Evolutionary conservation across 2,329 filamentous ascomycete species (phyloP).

Genomic region (Aspergillus ibericus): DNA sequence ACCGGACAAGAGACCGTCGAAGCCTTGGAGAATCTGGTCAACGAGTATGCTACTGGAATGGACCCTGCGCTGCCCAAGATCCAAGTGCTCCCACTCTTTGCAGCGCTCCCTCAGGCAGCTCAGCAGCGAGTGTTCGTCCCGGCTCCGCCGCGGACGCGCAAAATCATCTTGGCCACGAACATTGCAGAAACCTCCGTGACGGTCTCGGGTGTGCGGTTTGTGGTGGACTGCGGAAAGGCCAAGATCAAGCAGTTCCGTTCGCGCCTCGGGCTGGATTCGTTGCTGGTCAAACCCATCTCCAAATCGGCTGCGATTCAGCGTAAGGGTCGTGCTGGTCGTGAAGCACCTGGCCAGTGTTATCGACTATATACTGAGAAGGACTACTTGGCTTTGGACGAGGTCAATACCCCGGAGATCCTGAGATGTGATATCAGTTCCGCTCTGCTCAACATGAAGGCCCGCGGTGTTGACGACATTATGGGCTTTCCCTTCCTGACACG

Average conservation of each 20-base stretch:
- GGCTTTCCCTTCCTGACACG: conserved; percentile 82
- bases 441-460: conserved; percentile 88
- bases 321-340: conserved; percentile 87
- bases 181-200: conserved; percentile 99
- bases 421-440: conserved; percentile 85
- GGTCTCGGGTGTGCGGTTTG: conserved; percentile 85
- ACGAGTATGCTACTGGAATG: conserved; percentile 73
- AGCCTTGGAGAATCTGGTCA: conserved; percentile 72
- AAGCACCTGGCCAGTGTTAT: conserved; percentile 86
- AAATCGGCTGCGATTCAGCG: conserved; percentile 91
- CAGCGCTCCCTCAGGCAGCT: conserved; percentile 79
- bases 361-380: conserved; percentile 81
- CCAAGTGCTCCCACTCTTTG: conserved; percentile 77
- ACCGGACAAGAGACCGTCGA: conserved; percentile 94
- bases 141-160: conserved; percentile 71
- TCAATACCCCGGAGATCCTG: conserved; percentile 84
- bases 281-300: conserved; percentile 87
- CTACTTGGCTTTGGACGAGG: conserved; percentile 68
- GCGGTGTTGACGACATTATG: conserved; percentile 78
- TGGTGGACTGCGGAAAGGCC: conserved; percentile 89
- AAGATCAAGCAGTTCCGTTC: conserved; percentile 92
- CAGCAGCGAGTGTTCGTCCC: conserved; percentile 86
- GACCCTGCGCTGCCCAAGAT: conserved; percentile 70
- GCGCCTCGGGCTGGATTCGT: conserved; percentile 81
- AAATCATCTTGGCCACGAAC: conserved; percentile 90